A percentile compares a stretch with the other conserved stretches of the same genome.
Conservation (phyloP, 352 stramenopile species). For the Pythium insidiosum region DNA sequence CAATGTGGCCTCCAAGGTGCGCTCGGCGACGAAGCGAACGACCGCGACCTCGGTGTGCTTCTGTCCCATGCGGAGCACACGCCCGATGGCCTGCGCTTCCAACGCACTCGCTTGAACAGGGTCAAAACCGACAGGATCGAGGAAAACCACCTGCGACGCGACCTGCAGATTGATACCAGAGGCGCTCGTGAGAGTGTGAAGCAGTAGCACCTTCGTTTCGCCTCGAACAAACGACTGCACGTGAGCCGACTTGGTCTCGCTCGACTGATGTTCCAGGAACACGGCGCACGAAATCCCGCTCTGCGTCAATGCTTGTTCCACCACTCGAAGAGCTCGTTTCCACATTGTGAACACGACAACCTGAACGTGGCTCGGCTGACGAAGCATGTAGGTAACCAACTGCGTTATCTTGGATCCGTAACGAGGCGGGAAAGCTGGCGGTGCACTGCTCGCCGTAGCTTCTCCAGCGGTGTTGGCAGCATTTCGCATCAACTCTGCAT, state of each 20-base stretch:
- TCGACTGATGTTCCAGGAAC: slow-evolving; percentile 71
- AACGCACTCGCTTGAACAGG: too few species aligned
- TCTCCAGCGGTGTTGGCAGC: too few species aligned
- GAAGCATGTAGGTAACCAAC: slow-evolving; percentile 60
- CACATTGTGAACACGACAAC: slow-evolving; percentile 86
- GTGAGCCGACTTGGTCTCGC: slow-evolving; percentile 66
- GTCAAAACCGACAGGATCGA: slow-evolving; percentile 68
- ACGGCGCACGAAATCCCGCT: slow-evolving; percentile 55
- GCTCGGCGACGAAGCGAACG: slow-evolving; percentile 62
- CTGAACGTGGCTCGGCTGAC: slow-evolving; percentile 37
- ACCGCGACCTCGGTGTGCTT: slow-evolving; percentile 55
- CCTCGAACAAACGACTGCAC: slow-evolving; percentile 55
- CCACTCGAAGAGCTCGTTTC: slow-evolving; percentile 46
- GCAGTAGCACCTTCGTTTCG: slow-evolving; percentile 59
- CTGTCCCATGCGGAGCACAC: slow-evolving; percentile 81
- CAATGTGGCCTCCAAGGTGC: slow-evolving; percentile 61
- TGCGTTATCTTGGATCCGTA: slow-evolving; percentile 71
- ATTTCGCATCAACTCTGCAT: too few species aligned
- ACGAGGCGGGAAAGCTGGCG: too few species aligned
- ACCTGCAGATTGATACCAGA: slow-evolving; percentile 82
- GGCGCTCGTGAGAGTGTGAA: slow-evolving; percentile 75
- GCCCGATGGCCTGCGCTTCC: slow-evolving; percentile 77
- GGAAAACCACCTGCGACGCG: slow-evolving; percentile 74
- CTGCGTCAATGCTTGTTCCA: slow-evolving; percentile 48
- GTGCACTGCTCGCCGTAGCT: too few species aligned